These are phyloP conservation scores for Plasmodium blacklocki DNA, from an alignment of 169 alveolate species.

Conservation along the genomic window DNA sequence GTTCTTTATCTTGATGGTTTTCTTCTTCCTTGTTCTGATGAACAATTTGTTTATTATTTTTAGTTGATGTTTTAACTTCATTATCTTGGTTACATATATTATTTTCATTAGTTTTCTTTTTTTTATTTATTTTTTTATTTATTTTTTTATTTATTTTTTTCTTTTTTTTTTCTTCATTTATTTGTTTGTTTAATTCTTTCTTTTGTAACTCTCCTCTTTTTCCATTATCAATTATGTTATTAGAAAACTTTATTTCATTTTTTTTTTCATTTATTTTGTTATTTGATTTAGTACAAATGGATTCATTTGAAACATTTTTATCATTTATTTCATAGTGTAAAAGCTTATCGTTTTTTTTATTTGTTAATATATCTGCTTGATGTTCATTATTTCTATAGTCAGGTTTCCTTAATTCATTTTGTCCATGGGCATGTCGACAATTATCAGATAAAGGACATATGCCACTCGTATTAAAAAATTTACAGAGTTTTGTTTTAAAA, in stretches of 20 bases:
- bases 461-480: slow-evolving; percentile 82
- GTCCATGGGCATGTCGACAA: slow-evolving; percentile 88
- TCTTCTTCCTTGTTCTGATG: not conserved
- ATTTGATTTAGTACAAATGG: not conserved
- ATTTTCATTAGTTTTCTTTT: not conserved
- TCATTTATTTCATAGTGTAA: slow-evolving; percentile 10
- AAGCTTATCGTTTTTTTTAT: slow-evolving; percentile 13
- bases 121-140: not conserved
- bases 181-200: not conserved
- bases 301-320: not conserved
- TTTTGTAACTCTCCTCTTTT: not conserved
- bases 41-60: too few species aligned
- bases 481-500: slow-evolving; percentile 84
- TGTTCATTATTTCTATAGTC: slow-evolving; percentile 29
- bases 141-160: not conserved
- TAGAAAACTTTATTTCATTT: not conserved
- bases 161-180: not conserved
- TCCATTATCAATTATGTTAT: not conserved
- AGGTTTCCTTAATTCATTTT: slow-evolving; percentile 81
- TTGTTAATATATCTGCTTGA: slow-evolving; percentile 16
- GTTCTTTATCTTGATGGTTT: not conserved
- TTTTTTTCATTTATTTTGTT: slow-evolving; percentile 15
- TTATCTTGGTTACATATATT: not conserved
- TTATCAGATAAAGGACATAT: slow-evolving; percentile 79
- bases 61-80: too few species aligned